These are phyloP conservation scores for Kuraishia floccosa DNA, from an alignment of 805 yeast genomes.

Conservation along the genomic window DNA sequence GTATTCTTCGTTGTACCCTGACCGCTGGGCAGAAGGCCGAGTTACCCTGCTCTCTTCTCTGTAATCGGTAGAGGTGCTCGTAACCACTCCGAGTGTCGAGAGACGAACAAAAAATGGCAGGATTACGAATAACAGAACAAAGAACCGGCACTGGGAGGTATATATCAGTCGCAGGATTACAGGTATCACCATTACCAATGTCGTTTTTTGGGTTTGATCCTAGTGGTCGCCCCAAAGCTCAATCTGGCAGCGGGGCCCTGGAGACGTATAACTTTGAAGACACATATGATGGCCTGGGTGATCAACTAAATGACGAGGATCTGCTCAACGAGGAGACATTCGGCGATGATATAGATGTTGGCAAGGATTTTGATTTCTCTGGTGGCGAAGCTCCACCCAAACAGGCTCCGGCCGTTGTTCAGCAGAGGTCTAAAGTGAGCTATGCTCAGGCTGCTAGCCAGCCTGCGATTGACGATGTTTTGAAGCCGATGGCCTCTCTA, in stretches of 20 bases:
- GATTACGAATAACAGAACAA: too few species aligned
- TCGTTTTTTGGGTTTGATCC: slow-evolving; percentile 62
- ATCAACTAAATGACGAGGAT: slow-evolving; percentile 50
- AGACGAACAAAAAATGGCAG: too few species aligned
- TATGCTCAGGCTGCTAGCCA: slow-evolving; percentile 31
- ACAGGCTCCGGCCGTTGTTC: slow-evolving; percentile 4
- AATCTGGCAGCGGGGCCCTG: slow-evolving; percentile 14
- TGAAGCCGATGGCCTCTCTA: slow-evolving; percentile 63
- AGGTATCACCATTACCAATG: too few species aligned
- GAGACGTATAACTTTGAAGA: slow-evolving; percentile 69
- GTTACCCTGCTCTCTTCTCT: too few species aligned
- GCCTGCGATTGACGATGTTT: slow-evolving; percentile 22
- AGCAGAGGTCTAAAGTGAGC: slow-evolving; percentile 15
- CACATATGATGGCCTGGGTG: slow-evolving; percentile 71
- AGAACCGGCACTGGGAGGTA: too few species aligned
- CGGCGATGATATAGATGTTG: slow-evolving; percentile 43
- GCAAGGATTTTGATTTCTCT: slow-evolving; percentile 59
- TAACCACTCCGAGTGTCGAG: too few species aligned
- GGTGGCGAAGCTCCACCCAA: slow-evolving; percentile 10
- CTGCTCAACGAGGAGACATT: slow-evolving; percentile 76
- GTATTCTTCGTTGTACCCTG: too few species aligned
- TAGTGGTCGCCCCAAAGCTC: slow-evolving; percentile 21
- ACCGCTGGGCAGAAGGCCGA: too few species aligned
- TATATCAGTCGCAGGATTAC: too few species aligned
- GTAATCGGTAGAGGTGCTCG: too few species aligned